phyloP scores from a whole-genome alignment of 768 basidiomycete species.

The Rhizopogon vesiculosus region DNA sequence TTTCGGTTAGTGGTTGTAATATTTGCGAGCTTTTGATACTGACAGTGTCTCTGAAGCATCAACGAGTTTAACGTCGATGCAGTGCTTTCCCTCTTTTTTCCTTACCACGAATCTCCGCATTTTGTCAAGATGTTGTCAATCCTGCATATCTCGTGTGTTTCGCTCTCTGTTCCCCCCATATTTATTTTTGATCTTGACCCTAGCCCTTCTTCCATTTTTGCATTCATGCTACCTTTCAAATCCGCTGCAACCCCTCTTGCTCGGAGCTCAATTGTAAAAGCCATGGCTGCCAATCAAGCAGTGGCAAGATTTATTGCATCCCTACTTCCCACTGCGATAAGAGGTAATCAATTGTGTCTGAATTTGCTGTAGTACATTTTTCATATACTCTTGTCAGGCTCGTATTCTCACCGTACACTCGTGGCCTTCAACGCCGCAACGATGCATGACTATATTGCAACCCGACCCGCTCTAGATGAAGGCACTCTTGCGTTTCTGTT shows the following conservation, averaged over 20 bases:
- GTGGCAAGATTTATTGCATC: constrained; percentile 67
- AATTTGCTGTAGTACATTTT: background rate
- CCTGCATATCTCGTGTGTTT: constrained; percentile 63
- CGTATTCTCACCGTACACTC: constrained; percentile 59
- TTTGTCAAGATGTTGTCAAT: constrained; percentile 93
- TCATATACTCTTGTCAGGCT: constrained; percentile 16
- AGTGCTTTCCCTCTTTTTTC: constrained; percentile 78
- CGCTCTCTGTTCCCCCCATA: background rate
- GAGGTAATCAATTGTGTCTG: constrained; percentile 24
- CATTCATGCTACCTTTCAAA: constrained; percentile 72
- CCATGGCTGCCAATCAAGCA: constrained; percentile 69
- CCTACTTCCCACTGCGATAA: constrained; percentile 57
- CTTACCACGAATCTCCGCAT: constrained; percentile 92
- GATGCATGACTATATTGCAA: constrained; percentile 74
- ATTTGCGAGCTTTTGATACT: background rate
- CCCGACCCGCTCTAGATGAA: constrained; percentile 54
- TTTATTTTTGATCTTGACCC: background rate
- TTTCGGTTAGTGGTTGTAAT: constrained; percentile 62
- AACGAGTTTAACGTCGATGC: constrained; percentile 89
- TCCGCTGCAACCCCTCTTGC: constrained; percentile 72
- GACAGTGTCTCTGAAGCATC: constrained; percentile 46
- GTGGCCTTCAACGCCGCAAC: constrained; percentile 79
- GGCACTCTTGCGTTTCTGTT: constrained; percentile 61
- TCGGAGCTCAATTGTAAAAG: constrained; percentile 65
- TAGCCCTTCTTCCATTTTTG: constrained; percentile 60